phyloP scores from a whole-genome alignment of 2,329 filamentous ascomycete genomes.

The Botrytis squamosa region DNA sequence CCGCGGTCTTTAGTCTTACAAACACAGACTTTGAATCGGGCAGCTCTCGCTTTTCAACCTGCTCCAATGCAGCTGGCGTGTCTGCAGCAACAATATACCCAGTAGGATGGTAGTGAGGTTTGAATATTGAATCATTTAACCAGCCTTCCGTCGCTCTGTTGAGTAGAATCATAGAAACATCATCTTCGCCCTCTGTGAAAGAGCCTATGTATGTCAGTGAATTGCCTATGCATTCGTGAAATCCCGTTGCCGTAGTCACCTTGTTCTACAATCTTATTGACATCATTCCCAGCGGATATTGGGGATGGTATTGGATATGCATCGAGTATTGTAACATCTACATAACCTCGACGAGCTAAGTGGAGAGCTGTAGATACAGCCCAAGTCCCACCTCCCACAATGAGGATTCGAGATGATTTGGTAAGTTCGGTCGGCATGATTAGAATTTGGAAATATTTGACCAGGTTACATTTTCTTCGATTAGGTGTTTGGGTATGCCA shows the following conservation, averaged over 20 bases:
- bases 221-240: neutral
- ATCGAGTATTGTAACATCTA: slow-evolving; percentile 49
- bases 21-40: slow-evolving; percentile 39
- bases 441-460: neutral
- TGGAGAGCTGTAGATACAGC: slow-evolving; percentile 47
- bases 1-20: slow-evolving; percentile 42
- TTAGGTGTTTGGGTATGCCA: neutral
- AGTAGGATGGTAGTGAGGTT: slow-evolving; percentile 47
- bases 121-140: slow-evolving; percentile 45
- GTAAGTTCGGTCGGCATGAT: slow-evolving; percentile 19
- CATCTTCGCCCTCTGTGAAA: slow-evolving; percentile 29
- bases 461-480: neutral
- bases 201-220: slow-evolving; percentile 29
- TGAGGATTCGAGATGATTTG: slow-evolving; percentile 37
- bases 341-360: slow-evolving; percentile 47
- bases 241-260: slow-evolving; percentile 10
- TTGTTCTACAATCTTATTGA: slow-evolving; percentile 57
- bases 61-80: slow-evolving; percentile 42
- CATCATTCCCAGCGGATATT: slow-evolving; percentile 56
- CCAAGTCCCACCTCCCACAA: slow-evolving; percentile 46
- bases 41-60: slow-evolving; percentile 42
- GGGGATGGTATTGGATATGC: slow-evolving; percentile 44
- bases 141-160: slow-evolving; percentile 44
- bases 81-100: slow-evolving; percentile 48
- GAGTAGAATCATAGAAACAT: slow-evolving; percentile 40